Evolutionary conservation across 2,329 filamentous ascomycete species (phyloP), one percentile per base, ranked within the genome.

Genomic region (Calonectria montana): DNA sequence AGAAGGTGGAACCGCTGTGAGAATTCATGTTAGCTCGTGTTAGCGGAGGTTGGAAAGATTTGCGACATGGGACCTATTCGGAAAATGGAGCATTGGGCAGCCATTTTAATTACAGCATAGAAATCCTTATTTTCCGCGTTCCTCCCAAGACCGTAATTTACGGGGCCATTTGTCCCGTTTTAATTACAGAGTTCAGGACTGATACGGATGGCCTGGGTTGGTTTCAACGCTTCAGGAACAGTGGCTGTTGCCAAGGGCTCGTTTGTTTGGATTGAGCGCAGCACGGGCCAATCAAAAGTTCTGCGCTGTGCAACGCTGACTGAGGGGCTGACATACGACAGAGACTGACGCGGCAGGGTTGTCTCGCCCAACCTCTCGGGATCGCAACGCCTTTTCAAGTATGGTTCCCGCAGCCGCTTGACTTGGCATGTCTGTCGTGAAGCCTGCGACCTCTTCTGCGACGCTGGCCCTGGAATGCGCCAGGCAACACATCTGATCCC

Each of bases 281-380:
- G 62, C 41, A 62, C 43, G 21, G 63, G 37, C 76, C 76, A 78
- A 78, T 78, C 48, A 78, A 4, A 57, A 47, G 53, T 2, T n/a
- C 62, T 50, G 73, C 75, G 74, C 72, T 72, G 29, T 61, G 45
- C 67, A 72, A 47, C 68, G 53, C 69, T 27, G 61, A 67, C 70
- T 74, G 76, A 77, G 76, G 76, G 76, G 76, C 76, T 78, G 66
- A 69, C 39, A 70, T 69, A 68, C 63, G 69, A 65, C 70, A 65
- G 72, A 69, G 64, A 74, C 72, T 74, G 71, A 71, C 73, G 64
- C 69, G 64, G 64, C 69, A 64, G 43, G 35, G 55, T 35, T 59
- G 48, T 63, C 65, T 55, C 59, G 63, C 64, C 69, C 35, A 69
- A 53, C 53, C n/a, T 25, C 29, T 65, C 64, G 68, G 43, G 50